phyloP scores from a whole-genome alignment of 129 eudicot species.

The Smallanthus sonchifolius region DNA sequence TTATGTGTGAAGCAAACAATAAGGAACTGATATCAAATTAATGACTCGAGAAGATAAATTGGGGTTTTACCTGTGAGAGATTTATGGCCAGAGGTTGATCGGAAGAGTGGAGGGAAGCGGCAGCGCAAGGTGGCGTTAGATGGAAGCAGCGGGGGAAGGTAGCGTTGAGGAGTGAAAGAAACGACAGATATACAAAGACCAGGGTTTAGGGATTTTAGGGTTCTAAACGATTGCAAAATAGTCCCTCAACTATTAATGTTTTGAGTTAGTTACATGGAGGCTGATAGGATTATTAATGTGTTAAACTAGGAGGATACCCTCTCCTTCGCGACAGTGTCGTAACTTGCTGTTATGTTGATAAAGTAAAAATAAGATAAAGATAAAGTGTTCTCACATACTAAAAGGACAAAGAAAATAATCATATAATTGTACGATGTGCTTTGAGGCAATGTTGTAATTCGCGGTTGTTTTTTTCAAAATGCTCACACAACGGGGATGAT shows the following conservation, averaged over 20 bases:
- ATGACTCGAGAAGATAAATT: neutral
- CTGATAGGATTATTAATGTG: no score
- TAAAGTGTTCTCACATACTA: no score
- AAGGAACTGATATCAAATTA: neutral
- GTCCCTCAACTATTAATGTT: neutral
- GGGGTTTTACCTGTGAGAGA: neutral
- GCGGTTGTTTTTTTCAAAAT: no score
- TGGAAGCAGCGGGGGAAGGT: neutral
- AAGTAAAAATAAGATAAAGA: no score
- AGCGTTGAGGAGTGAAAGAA: neutral
- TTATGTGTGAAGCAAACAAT: neutral
- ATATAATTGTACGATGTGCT: no score
- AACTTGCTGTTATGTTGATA: no score
- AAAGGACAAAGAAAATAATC: no score
- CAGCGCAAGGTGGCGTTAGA: neutral
- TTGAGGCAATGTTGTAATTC: no score
- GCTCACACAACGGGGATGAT: no score
- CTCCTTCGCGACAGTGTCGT: no score
- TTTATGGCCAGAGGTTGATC: neutral
- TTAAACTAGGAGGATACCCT: no score
- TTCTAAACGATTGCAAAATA: neutral
- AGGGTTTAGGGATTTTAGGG: conserved; percentile 20
- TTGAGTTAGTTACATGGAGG: neutral
- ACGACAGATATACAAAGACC: conserved; percentile 1
- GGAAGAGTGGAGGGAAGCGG: neutral